Percentiles rank a stretch among this genome's conserved stretches.
Conservation (phyloP, 1,139 yeast genomes). For the Kurtzmaniella quercitrusa region DNA sequence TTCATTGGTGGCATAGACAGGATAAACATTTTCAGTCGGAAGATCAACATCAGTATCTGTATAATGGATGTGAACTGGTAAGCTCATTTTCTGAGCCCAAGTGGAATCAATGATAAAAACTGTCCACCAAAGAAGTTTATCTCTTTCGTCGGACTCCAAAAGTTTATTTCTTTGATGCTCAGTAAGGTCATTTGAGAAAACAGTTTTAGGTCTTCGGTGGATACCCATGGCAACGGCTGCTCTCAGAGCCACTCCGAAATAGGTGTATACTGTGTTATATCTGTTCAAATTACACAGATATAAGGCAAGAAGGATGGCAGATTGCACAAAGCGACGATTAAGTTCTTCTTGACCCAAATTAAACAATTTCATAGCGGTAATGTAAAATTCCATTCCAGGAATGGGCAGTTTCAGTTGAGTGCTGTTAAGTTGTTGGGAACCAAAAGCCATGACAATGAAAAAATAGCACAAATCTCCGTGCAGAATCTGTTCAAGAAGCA, state of each 20-base stretch:
- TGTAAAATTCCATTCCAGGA: slow-evolving; percentile 37
- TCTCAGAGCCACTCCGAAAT: slow-evolving; percentile 47
- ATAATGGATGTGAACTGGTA: slow-evolving; percentile 44
- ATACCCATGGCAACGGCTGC: slow-evolving; percentile 42
- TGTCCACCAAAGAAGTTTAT: slow-evolving; percentile 54
- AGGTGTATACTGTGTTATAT: slow-evolving; percentile 46
- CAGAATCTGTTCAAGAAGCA: slow-evolving; percentile 2
- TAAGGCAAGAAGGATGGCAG: slow-evolving; percentile 43
- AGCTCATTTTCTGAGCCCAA: slow-evolving; percentile 47
- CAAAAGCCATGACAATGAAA: slow-evolving; percentile 33
- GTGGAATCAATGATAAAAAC: slow-evolving; percentile 46
- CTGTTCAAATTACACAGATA: slow-evolving; percentile 47
- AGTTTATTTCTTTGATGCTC: slow-evolving; percentile 3
- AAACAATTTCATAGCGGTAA: slow-evolving; percentile 38
- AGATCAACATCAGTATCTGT: slow-evolving; percentile 50
- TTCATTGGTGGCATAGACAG: slow-evolving; percentile 6
- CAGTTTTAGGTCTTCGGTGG: slow-evolving; percentile 32
- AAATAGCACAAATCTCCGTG: slow-evolving; percentile 24
- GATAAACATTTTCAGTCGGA: slow-evolving; percentile 32
- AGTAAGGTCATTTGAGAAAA: slow-evolving; percentile 8
- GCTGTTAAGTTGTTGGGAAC: slow-evolving; percentile 27
- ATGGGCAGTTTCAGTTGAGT: slow-evolving; percentile 11
- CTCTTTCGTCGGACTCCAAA: slow-evolving; percentile 24
- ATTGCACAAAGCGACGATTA: slow-evolving; percentile 37
- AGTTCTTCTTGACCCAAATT: slow-evolving; percentile 39